A percentile compares a stretch with the other conserved stretches of the same genome.
Conservation (phyloP, 1,284 basidiomycete genomes). For the Ceratobasidium sp. region DNA sequence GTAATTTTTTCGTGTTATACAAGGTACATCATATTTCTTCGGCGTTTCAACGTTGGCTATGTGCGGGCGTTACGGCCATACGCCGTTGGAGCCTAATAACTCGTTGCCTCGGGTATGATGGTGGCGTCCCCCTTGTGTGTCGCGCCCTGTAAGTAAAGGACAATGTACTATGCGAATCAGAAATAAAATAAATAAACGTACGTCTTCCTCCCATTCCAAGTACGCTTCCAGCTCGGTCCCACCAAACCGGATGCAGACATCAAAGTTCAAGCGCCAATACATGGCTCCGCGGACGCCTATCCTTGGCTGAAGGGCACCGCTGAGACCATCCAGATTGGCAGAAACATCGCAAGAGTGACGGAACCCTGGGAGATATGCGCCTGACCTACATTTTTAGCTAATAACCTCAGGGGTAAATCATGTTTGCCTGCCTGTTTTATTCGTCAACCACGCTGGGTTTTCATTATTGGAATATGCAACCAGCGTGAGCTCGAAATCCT, state of each 20-base stretch:
- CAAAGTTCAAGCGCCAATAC: constrained; percentile 12
- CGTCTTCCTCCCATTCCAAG: constrained; percentile 22
- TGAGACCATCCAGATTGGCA: neutral
- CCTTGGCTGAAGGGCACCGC: neutral
- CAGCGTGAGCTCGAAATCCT: neutral
- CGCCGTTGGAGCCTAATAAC: too few relatives aligned
- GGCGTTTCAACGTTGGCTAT: too few relatives aligned
- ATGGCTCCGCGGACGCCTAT: neutral
- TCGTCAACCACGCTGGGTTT: neutral
- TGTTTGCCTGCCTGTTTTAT: too few relatives aligned
- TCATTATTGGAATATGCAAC: neutral
- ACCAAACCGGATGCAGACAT: constrained; percentile 19
- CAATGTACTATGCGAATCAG: neutral
- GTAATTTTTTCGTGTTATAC: too few relatives aligned
- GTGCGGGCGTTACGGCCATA: too few relatives aligned
- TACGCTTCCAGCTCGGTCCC: constrained; percentile 18
- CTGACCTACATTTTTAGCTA: neutral
- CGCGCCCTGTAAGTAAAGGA: neutral
- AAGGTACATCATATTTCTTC: too few relatives aligned
- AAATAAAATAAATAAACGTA: neutral
- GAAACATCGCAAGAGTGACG: neutral
- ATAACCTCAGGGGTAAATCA: neutral
- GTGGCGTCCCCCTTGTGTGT: constrained; percentile 13
- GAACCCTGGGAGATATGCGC: neutral
- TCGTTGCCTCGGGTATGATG: constrained; percentile 28